Evolutionary conservation across 2,329 filamentous ascomycete species (phyloP).

Genomic region (Colletotrichum filicis): DNA sequence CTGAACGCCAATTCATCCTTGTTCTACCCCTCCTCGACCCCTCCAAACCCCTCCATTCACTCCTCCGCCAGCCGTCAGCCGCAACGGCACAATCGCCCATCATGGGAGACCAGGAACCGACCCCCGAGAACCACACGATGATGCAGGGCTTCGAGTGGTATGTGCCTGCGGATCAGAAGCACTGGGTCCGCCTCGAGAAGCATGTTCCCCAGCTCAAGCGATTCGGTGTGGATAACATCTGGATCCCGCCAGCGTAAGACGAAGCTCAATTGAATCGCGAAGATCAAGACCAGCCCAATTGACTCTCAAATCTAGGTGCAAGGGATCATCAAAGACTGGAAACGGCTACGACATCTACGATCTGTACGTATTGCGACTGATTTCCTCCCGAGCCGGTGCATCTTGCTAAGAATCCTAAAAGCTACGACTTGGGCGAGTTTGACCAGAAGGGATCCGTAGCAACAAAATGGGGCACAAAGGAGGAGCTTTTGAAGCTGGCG

Average conservation of each 20-base stretch:
- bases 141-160: slow-evolving; percentile 83
- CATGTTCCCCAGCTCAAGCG: slow-evolving; percentile 67
- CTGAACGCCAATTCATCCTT: not conserved
- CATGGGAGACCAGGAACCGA: slow-evolving; percentile 35
- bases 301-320: slow-evolving; percentile 56
- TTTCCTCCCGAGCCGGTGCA: not conserved
- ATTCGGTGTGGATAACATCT: slow-evolving; percentile 73
- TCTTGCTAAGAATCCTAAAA: slow-evolving; percentile 18
- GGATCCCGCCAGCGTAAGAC: slow-evolving; percentile 71
- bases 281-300: not conserved
- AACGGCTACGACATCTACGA: slow-evolving; percentile 80
- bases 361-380: slow-evolving; percentile 50
- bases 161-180: slow-evolving; percentile 69
- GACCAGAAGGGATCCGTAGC: slow-evolving; percentile 73
- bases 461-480: slow-evolving; percentile 78
- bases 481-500: slow-evolving; percentile 67
- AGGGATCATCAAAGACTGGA: slow-evolving; percentile 70
- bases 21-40: not conserved
- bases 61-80: not conserved
- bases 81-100: slow-evolving; percentile 1
- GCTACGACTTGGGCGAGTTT: slow-evolving; percentile 76
- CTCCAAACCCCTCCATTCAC: not conserved
- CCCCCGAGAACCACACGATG: slow-evolving; percentile 64
- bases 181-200: slow-evolving; percentile 70
- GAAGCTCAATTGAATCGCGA: too few species aligned